Conservation (phyloP, 169 alveolate genomes). For the Plasmodium knowlesi region DNA sequence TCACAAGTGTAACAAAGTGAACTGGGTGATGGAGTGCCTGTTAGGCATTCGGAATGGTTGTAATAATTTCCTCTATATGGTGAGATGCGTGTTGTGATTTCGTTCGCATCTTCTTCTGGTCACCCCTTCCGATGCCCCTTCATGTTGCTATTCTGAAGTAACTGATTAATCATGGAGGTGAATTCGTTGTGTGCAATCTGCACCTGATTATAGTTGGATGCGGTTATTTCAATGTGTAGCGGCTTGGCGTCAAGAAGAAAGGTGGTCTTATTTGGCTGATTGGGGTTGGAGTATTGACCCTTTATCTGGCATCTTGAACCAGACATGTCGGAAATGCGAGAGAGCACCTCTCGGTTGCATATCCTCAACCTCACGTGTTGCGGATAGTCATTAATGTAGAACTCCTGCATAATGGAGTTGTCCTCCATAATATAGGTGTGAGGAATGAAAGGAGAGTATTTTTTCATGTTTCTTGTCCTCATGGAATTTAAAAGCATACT, state of each 20-base stretch:
- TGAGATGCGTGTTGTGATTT: background rate
- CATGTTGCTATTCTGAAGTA: slow-evolving; percentile 20
- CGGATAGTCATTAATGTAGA: slow-evolving; percentile 93
- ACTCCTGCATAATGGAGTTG: slow-evolving; percentile 89
- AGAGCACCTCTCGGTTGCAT: slow-evolving; percentile 89
- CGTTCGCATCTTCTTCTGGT: background rate
- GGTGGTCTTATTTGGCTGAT: slow-evolving; percentile 75
- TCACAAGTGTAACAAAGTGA: background rate
- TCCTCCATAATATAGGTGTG: slow-evolving; percentile 81
- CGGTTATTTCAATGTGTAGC: slow-evolving; percentile 88
- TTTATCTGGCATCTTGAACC: slow-evolving; percentile 89
- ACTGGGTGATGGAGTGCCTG: too few species aligned
- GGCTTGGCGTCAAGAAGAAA: slow-evolving; percentile 81
- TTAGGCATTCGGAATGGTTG: background rate
- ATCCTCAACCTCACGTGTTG: slow-evolving; percentile 89
- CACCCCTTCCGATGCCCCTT: slow-evolving; percentile 12
- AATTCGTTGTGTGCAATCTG: slow-evolving; percentile 87
- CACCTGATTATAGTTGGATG: slow-evolving; percentile 86
- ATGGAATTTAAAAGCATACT: slow-evolving; percentile 37
- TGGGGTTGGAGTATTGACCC: slow-evolving; percentile 87
- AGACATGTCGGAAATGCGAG: slow-evolving; percentile 86
- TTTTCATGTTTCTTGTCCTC: slow-evolving; percentile 43
- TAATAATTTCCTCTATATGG: too few species aligned
- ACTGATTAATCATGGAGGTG: slow-evolving; percentile 11
- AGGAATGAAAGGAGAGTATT: slow-evolving; percentile 55